phyloP scores from a whole-genome alignment of 371 early-diverging fungal genomes.

The Zychaea mexicana region DNA sequence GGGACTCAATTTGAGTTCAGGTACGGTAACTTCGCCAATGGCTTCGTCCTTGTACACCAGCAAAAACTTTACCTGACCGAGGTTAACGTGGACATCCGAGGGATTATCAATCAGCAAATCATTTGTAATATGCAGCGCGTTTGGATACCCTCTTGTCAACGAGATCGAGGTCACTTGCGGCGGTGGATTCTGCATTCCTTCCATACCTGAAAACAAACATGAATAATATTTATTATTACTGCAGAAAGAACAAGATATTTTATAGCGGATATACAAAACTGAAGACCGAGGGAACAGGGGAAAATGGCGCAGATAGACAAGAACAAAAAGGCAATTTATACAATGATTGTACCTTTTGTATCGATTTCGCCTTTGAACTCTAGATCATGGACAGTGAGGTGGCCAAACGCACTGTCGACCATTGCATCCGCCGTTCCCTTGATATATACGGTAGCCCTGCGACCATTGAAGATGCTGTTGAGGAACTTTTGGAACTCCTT shows the following conservation, averaged over 20 bases:
- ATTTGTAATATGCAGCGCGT: slow-evolving; percentile 28
- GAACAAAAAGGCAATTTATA: not conserved
- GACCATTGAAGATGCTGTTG: slow-evolving; percentile 16
- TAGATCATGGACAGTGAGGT: slow-evolving; percentile 35
- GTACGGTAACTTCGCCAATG: slow-evolving; percentile 41
- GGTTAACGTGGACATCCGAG: slow-evolving; percentile 38
- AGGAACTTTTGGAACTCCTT: slow-evolving; percentile 44
- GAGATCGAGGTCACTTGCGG: slow-evolving; percentile 34
- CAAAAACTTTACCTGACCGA: slow-evolving; percentile 33
- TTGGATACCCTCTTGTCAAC: slow-evolving; percentile 29
- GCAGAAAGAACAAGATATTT: not conserved
- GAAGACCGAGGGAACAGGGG: not conserved
- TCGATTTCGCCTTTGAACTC: slow-evolving; percentile 45
- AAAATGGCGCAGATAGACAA: not conserved
- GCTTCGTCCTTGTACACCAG: slow-evolving; percentile 25
- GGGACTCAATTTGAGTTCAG: slow-evolving; percentile 25
- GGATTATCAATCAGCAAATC: slow-evolving; percentile 36
- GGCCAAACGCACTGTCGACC: slow-evolving; percentile 44
- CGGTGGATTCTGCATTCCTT: slow-evolving; percentile 43
- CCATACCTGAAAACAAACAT: slow-evolving; percentile 31
- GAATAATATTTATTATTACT: not conserved
- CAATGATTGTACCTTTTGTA: slow-evolving; percentile 30
- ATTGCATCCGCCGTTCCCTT: slow-evolving; percentile 40
- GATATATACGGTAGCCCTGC: slow-evolving; percentile 28
- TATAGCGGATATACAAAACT: not conserved